Percentiles rank a stretch among this genome's conserved stretches.
Conservation (phyloP, 2,329 filamentous ascomycete species). For the Colletotrichum sublineola region DNA sequence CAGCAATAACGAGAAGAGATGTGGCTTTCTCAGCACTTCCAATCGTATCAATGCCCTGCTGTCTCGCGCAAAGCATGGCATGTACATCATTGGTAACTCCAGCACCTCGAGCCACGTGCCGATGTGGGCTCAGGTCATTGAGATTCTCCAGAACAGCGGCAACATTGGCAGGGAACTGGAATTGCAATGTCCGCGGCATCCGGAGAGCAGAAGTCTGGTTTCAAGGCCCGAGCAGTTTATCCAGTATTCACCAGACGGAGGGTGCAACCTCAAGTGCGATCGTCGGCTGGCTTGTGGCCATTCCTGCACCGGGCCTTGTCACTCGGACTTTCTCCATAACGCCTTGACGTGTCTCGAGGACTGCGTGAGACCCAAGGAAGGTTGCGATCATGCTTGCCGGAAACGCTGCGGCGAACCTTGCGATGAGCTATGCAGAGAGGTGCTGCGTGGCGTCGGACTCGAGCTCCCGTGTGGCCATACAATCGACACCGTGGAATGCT, state of each 20-base stretch:
- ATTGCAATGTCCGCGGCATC: constrained; percentile 73
- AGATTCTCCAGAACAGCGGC: constrained; percentile 59
- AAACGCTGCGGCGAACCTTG: constrained; percentile 60
- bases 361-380: constrained; percentile 57
- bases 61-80: constrained; percentile 75
- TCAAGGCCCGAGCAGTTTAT: constrained; percentile 70
- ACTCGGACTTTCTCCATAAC: constrained; percentile 61
- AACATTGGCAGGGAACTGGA: constrained; percentile 65
- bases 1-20: constrained; percentile 70
- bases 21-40: constrained; percentile 75
- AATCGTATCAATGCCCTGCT: constrained; percentile 80
- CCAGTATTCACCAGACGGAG: constrained; percentile 70
- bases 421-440: constrained; percentile 52
- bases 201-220: constrained; percentile 62
- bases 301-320: constrained; percentile 59
- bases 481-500: constrained; percentile 51
- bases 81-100: constrained; percentile 79
- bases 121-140: constrained; percentile 75
- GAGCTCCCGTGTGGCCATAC: constrained; percentile 59
- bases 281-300: constrained; percentile 64
- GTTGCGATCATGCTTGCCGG: constrained; percentile 61
- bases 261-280: constrained; percentile 67
- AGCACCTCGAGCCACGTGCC: constrained; percentile 66
- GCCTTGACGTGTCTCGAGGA: constrained; percentile 60
- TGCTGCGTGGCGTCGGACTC: constrained; percentile 49